Base-by-base conservation (phyloP, 345 rosid species). In the Atalantia buxifolia region DNA sequence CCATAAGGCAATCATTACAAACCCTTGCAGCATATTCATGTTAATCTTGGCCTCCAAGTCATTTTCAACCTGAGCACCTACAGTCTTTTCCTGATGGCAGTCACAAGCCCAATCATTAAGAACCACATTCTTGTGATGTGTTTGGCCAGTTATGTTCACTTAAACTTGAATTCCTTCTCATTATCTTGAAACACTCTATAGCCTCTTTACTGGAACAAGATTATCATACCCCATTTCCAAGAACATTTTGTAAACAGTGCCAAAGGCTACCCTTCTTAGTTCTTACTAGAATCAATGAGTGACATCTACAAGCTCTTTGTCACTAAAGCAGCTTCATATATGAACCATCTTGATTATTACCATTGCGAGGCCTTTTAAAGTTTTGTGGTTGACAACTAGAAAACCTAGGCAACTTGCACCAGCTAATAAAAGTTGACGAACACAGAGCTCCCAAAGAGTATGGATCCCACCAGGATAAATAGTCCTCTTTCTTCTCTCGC, bases 71-170 rank as follows among this genome's bases (percentile, higher is more conserved):
- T 79, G 57, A 77, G 81, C 66, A 78, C 76, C 59, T 77, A 83
- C 25, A 69, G 21, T 74, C 63, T 75, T 79, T 77, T 83, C 61
- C 83, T 78, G 66, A 79, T 81, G 66, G 68, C 87, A 83, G 71
- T 86, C 91, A 82, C 78, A 85, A 33, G 88, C 91, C 69, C 74
- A 82, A 4, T 86, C 61, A 2, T 86, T 84, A 72, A 86, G 84
- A 70, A 82, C 87, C 27, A 85, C 66, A 72, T 87, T 87, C 74
- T 78, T 84, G 80, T 85, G 89, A 77, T 60, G 82, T 2, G 81
- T 87, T 71, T 74, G 76, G 53, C 86, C 81, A 12, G 80, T 81
- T 6, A 61, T 76, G 12, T 78, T 71, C 38, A 81, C 80, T 65
- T 87, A 86, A 56, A 85, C 64, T 61, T 77, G 80, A 85, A 81